Evolutionary conservation across 768 basidiomycete species (phyloP).

Genomic region (Lactifluus volemus): DNA sequence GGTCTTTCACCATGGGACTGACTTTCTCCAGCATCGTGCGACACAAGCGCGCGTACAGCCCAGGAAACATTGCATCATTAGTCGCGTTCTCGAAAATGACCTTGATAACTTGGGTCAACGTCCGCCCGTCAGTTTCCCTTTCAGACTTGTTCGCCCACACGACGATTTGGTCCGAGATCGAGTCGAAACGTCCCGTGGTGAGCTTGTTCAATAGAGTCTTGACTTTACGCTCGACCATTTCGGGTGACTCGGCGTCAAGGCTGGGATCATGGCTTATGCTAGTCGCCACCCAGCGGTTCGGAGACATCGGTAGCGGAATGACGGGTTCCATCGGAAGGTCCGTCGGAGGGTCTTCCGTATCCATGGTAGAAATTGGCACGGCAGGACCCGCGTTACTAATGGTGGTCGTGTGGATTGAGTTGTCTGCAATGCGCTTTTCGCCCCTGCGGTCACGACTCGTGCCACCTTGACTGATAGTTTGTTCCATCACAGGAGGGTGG

Average conservation of each 20-base stretch:
- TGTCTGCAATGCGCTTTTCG: slow-evolving; percentile 77
- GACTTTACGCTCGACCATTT: slow-evolving; percentile 88
- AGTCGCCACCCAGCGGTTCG: slow-evolving; percentile 73
- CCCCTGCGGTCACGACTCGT: slow-evolving; percentile 54
- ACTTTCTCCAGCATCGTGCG: slow-evolving; percentile 94
- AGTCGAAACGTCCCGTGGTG: slow-evolving; percentile 93
- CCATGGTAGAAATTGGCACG: slow-evolving; percentile 23
- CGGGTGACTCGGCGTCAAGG: slow-evolving; percentile 62
- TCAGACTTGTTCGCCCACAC: slow-evolving; percentile 90
- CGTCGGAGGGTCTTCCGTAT: slow-evolving; percentile 25
- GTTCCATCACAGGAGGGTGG: not conserved
- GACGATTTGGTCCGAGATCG: slow-evolving; percentile 93
- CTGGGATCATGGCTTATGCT: slow-evolving; percentile 33
- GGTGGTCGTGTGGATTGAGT: slow-evolving; percentile 47
- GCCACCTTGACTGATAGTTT: slow-evolving; percentile 46
- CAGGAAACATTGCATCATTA: slow-evolving; percentile 90
- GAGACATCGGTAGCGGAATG: slow-evolving; percentile 63
- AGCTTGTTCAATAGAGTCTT: slow-evolving; percentile 89
- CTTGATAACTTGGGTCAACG: slow-evolving; percentile 91
- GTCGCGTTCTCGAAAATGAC: slow-evolving; percentile 97
- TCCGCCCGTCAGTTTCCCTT: slow-evolving; percentile 87
- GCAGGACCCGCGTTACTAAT: slow-evolving; percentile 24
- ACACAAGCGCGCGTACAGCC: slow-evolving; percentile 95
- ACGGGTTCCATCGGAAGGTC: slow-evolving; percentile 51
- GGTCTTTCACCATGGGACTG: slow-evolving; percentile 74